These are phyloP conservation scores for Chaetomium olivaceum DNA, from an alignment of 2,329 filamentous ascomycete species.

Conservation along the genomic window DNA sequence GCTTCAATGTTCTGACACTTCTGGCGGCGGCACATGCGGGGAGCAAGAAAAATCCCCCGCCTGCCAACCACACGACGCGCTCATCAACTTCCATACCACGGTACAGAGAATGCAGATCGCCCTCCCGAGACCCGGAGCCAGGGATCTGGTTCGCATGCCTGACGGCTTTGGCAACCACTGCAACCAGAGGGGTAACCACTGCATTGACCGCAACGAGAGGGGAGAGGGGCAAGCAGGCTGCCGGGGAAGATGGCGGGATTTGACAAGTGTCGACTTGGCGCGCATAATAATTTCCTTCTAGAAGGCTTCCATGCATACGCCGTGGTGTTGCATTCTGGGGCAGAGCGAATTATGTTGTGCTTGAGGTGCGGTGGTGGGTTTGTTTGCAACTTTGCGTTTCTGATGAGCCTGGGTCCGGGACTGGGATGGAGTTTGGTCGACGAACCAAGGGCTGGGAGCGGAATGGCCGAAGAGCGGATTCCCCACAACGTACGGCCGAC, in stretches of 20 bases:
- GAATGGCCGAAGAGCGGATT: slow-evolving; percentile 22
- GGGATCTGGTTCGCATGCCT: neutral
- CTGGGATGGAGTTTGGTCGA: neutral
- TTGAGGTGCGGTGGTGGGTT: neutral
- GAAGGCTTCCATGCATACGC: slow-evolving; percentile 29
- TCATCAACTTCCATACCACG: neutral
- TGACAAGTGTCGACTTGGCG: slow-evolving; percentile 9
- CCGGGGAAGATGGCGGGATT: slow-evolving; percentile 3
- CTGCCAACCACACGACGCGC: no score
- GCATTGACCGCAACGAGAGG: no score
- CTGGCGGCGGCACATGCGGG: slow-evolving; percentile 9
- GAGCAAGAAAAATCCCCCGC: neutral
- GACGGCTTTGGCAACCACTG: neutral
- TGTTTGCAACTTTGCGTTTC: slow-evolving; percentile 16
- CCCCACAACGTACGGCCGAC: neutral
- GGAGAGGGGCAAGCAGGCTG: slow-evolving; percentile 7
- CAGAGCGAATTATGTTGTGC: slow-evolving; percentile 10
- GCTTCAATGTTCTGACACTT: neutral
- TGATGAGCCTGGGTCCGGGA: neutral
- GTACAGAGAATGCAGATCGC: slow-evolving; percentile 5
- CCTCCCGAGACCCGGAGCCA: neutral
- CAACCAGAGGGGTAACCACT: no score
- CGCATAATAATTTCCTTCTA: slow-evolving; percentile 25
- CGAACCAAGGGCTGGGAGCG: slow-evolving; percentile 12
- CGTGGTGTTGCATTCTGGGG: slow-evolving; percentile 18